Base-by-base conservation (phyloP, 441 rosid genomes). In the Gossypium schwendimanii region DNA sequence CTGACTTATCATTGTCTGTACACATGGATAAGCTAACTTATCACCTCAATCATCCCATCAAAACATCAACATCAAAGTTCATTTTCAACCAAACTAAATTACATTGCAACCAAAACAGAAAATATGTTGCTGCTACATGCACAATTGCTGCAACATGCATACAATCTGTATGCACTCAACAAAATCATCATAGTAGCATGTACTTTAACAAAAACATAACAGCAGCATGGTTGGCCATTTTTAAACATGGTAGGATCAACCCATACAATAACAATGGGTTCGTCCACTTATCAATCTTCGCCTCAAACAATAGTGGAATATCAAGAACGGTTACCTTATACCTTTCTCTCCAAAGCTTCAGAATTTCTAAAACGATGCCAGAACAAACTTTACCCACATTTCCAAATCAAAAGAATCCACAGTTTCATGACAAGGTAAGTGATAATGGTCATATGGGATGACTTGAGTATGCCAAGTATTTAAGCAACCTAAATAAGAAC, bases 281-380 rank as follows among this genome's bases (percentile, higher is more conserved):
- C n/a, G 91, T 89, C 93, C 92, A 90, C 73, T 70, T 85, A 72
- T 89, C 93, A 86, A 89, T 83, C 81, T 83, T 88, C 17, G 86
- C 90, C 83, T 91, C 94, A 6, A 89, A 89, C 77, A 91, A 74
- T 52, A 91, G 78, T 21, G 95, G 97, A 55, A 93, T 70, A 58
- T 91, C 94, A 3, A 89, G 87, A 68, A 89, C 86, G 10, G 89
- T 84, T 49, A 89, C 86, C 73, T 84, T 84, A 65, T 73, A 4
- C 36, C 92, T 94, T 69, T 80, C 85, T 24, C 81, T 64, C 95
- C 95, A 91, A 31, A 87, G 85, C 76, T 85, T 87, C 50, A 91
- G 31, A 63, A 89, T 79, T 77, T 87, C 91, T 55, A 63, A 53
- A 69, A 88, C 76, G 69, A 91, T 91, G 63, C 93, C 90, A 21